phyloP scores from a whole-genome alignment of 768 basidiomycete species.

The Multifurca ochricompacta region DNA sequence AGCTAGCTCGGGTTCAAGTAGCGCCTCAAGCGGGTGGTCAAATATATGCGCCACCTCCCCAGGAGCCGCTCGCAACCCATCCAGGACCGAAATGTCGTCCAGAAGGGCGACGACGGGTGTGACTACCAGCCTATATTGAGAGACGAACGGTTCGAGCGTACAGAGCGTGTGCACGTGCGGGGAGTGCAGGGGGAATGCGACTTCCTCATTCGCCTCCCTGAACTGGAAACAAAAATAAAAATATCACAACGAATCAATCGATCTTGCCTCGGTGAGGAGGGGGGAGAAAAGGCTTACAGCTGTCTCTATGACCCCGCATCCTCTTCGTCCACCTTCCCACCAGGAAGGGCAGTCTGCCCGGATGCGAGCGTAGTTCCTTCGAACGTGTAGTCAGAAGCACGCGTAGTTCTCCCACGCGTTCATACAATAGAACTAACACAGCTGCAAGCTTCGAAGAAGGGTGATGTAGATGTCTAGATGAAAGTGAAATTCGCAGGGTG shows the following conservation, averaged over 20 bases:
- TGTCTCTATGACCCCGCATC: conserved; percentile 60
- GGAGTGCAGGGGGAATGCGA: conserved; percentile 52
- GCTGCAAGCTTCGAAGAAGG: conserved; percentile 50
- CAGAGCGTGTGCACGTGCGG: conserved; percentile 54
- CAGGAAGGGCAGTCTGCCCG: conserved; percentile 77
- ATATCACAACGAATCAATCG: background rate
- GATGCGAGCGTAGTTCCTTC: conserved; percentile 63
- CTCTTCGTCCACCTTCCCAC: conserved; percentile 64
- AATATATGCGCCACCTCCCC: conserved; percentile 78
- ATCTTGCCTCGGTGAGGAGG: background rate
- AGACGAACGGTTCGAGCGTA: conserved; percentile 57
- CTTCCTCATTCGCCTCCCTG: conserved; percentile 83
- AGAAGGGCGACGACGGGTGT: conserved; percentile 73
- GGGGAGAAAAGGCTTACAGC: conserved; percentile 48
- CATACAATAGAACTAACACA: conserved; percentile 74
- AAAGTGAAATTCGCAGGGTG: background rate
- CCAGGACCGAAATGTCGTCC: conserved; percentile 44
- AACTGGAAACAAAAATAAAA: conserved; percentile 36
- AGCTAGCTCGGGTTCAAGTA: conserved; percentile 53
- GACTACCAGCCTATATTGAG: conserved; percentile 61
- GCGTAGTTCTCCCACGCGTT: conserved; percentile 55
- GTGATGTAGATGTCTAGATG: conserved; percentile 18
- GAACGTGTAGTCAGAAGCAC: conserved; percentile 85
- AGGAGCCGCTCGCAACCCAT: conserved; percentile 43
- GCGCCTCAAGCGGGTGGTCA: conserved; percentile 65